Conservation (phyloP, 2,329 filamentous ascomycete species). For the Calonectria naviculata region DNA sequence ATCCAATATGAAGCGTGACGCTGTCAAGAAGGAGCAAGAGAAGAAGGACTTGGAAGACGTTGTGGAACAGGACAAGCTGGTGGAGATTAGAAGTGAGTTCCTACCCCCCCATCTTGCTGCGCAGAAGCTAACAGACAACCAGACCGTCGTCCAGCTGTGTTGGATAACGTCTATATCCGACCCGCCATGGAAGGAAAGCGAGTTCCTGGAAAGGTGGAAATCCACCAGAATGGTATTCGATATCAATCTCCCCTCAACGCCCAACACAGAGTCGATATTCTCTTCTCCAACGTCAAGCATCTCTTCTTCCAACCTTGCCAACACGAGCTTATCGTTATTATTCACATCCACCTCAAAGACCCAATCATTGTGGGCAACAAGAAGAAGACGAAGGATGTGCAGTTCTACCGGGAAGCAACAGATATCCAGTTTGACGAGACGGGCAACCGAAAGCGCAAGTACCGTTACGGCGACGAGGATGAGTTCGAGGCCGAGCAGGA, state of each 20-base stretch:
- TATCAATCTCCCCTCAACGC: slow-evolving; percentile 86
- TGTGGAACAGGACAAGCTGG: slow-evolving; percentile 96
- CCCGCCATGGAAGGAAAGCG: slow-evolving; percentile 97
- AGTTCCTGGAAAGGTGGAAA: slow-evolving; percentile 94
- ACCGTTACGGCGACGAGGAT: slow-evolving; percentile 97
- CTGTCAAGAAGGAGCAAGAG: slow-evolving; percentile 92
- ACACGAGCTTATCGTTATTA: slow-evolving; percentile 96
- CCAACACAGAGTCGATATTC: slow-evolving; percentile 87
- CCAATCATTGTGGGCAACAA: slow-evolving; percentile 97
- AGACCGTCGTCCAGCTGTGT: slow-evolving; percentile 89
- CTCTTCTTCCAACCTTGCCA: slow-evolving; percentile 98
- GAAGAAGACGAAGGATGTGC: slow-evolving; percentile 98
- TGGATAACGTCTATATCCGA: slow-evolving; percentile 95
- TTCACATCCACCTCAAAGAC: slow-evolving; percentile 97
- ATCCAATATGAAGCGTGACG: slow-evolving; percentile 94
- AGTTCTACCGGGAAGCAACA: slow-evolving; percentile 97
- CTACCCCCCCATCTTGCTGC: neutral
- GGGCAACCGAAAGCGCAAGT: slow-evolving; percentile 96
- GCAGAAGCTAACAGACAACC: slow-evolving; percentile 51
- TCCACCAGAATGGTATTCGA: slow-evolving; percentile 98
- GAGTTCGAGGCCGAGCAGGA: slow-evolving; percentile 99
- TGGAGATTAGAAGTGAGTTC: slow-evolving; percentile 87
- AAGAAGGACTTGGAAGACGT: slow-evolving; percentile 99
- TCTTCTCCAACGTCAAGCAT: slow-evolving; percentile 99
- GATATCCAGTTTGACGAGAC: slow-evolving; percentile 99